Evolutionary conservation across 1,284 basidiomycete genomes (phyloP), one percentile per base, ranked within the genome.

Genomic region (Earliella scabrosa): DNA sequence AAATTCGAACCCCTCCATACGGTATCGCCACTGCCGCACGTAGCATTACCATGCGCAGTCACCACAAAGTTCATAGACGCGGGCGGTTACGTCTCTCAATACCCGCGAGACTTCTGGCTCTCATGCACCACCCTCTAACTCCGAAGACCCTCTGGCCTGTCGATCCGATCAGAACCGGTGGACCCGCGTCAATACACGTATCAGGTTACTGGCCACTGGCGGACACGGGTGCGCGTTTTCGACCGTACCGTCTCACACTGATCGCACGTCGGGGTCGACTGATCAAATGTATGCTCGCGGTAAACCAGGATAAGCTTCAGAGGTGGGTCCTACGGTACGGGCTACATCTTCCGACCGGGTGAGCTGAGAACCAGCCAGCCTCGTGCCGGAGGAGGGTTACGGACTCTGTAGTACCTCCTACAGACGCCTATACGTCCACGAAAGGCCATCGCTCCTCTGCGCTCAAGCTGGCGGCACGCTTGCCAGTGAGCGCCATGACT

Each of bases 401-500:
- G 36, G 51, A 5, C 21, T 13, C 51, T 40, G 29, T 47, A 47
- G 29, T 18, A 9, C 13, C n/a, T 14, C 11, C 23, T 10, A 23
- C 20, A 24, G 16, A 36, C 23, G 24, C 45, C 18, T 24, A 20
- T 31, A 34, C 23, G 20, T 18, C 39, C 0, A 69, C 50, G 58
- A 75, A 76, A 5, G 75, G 75, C 70, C 71, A 76, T 16, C 62
- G 52, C 50, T 65, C 65, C 36, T 64, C 66, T 10, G 59, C 62
- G 1, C 36, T 36, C 45, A 58, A 34, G 32, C 50, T 55, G 26
- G 26, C 32, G 16, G 57, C 44, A 54, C 50, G 60, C 51, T 48
- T 55, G 13, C 66, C 68, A 0, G 72, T 81, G 24, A 90, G 68
- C 1, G 82, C 86, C 62, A 90, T 69, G 18, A 90, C 74, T 65